These are phyloP conservation scores for Salix dunnii DNA, from an alignment of 345 rosid species.

Conservation along the genomic window DNA sequence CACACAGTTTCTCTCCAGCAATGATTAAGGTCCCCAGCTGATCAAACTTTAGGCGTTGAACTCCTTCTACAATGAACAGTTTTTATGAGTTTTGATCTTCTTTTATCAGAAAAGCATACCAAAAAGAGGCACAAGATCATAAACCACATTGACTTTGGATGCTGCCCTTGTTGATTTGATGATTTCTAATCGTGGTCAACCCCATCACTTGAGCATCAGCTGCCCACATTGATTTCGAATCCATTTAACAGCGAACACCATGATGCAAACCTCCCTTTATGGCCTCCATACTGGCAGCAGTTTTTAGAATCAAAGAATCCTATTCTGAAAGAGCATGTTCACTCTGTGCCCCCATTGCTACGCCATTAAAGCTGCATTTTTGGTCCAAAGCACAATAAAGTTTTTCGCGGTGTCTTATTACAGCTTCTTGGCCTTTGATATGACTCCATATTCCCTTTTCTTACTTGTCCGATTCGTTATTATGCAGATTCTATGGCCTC, in stretches of 20 bases:
- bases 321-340: conserved; percentile 5
- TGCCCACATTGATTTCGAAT: conserved; percentile 11
- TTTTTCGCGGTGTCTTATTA: conserved; percentile 11
- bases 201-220: conserved; percentile 5
- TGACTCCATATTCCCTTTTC: conserved; percentile 4
- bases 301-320: conserved; percentile 31
- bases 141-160: conserved; percentile 15
- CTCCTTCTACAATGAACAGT: not conserved
- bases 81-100: not conserved
- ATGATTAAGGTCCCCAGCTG: conserved; percentile 12
- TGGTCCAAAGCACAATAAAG: conserved; percentile 30
- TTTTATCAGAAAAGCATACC: not conserved
- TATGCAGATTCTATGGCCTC: not conserved
- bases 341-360: not conserved
- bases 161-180: not conserved
- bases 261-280: conserved; percentile 24
- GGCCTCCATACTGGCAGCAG: conserved; percentile 37
- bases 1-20: not conserved
- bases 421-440: conserved; percentile 14
- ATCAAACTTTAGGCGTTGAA: conserved; percentile 6
- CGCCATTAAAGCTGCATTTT: conserved; percentile 29
- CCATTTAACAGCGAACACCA: conserved; percentile 20
- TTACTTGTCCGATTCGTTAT: not conserved
- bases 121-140: not conserved
- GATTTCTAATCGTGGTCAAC: conserved; percentile 27